Evolutionary conservation across 2,329 filamentous ascomycete species (phyloP).

Genomic region (Endocalyx cinctus): DNA sequence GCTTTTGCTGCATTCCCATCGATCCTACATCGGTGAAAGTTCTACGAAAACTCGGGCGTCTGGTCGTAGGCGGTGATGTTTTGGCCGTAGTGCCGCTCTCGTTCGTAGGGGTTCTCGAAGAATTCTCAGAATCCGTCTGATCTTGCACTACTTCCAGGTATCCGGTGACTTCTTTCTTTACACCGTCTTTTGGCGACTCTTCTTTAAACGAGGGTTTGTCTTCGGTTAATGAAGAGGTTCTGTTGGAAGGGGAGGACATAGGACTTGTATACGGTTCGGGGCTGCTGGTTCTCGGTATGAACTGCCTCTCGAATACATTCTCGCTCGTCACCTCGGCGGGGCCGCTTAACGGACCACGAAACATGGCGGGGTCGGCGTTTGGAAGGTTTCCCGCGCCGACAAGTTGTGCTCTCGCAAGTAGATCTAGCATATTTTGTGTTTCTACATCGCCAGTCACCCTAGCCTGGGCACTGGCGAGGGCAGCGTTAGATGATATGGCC

Average conservation of each 20-base stretch:
- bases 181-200: too few species aligned
- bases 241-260: conserved; percentile 26
- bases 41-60: conserved; percentile 69
- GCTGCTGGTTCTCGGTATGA: conserved; percentile 52
- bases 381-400: conserved; percentile 63
- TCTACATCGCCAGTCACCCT: conserved; percentile 78
- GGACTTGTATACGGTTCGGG: conserved; percentile 41
- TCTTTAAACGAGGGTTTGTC: conserved; percentile 5
- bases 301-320: conserved; percentile 83
- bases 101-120: conserved; percentile 51
- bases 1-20: conserved; percentile 71
- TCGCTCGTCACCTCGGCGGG: conserved; percentile 68
- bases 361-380: conserved; percentile 37
- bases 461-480: conserved; percentile 78
- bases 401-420: conserved; percentile 76
- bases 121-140: conserved; percentile 39
- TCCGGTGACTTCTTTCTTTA: conserved; percentile 8
- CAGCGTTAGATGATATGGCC: conserved; percentile 65
- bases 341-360: conserved; percentile 68
- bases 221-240: conserved; percentile 14
- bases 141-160: conserved; percentile 14
- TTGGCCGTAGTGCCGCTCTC: conserved; percentile 49
- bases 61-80: conserved; percentile 51
- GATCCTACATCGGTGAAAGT: conserved; percentile 82
- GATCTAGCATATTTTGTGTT: conserved; percentile 84